Percentiles rank a stretch among this genome's conserved stretches.
Evolutionary conservation across 2,329 filamentous ascomycete species (phyloP).

Genomic region (Pseudocercospora ulei): DNA sequence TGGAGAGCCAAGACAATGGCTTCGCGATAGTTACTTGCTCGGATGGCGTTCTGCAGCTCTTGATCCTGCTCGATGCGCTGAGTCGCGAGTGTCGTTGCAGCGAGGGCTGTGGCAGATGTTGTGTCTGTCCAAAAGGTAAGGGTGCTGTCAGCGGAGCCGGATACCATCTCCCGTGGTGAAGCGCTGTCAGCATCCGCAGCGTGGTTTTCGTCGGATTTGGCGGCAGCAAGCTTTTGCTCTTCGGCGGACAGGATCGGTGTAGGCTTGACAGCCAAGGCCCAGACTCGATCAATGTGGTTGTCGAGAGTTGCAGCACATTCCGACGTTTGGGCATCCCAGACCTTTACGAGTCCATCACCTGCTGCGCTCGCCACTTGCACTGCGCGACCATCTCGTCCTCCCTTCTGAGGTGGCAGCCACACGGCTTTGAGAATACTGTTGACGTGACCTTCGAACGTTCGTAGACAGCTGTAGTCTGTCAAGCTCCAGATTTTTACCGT

Average conservation of each 20-base stretch:
- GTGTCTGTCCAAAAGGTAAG: conserved; percentile 96
- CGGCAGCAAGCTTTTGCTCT: conserved; percentile 9
- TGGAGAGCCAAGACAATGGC: conserved; percentile 86
- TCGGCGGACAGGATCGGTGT: conserved; percentile 24
- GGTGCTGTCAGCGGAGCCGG: conserved; percentile 83
- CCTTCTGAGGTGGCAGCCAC: conserved; percentile 55
- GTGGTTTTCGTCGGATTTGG: conserved; percentile 27
- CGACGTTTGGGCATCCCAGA: conserved; percentile 82
- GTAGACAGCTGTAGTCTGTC: conserved; percentile 79
- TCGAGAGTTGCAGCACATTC: conserved; percentile 84
- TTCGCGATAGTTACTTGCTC: conserved; percentile 77
- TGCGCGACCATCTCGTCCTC: conserved; percentile 46
- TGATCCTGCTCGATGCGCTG: conserved; percentile 89
- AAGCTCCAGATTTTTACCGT: conserved; percentile 93
- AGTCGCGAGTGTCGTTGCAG: conserved; percentile 62
- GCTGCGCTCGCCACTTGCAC: conserved; percentile 75
- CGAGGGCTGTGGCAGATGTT: conserved; percentile 65
- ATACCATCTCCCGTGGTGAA: conserved; percentile 62
- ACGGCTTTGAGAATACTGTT: conserved; percentile 90
- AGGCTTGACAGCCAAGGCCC: conserved; percentile 70
- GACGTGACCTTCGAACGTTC: conserved; percentile 92
- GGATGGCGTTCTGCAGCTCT: conserved; percentile 83
- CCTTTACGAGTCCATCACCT: conserved; percentile 88
- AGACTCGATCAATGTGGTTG: conserved; percentile 93
- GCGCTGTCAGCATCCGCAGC: conserved; percentile 15